phyloP scores from a whole-genome alignment of 108 stramenopile species.

The Seminavis robusta region DNA sequence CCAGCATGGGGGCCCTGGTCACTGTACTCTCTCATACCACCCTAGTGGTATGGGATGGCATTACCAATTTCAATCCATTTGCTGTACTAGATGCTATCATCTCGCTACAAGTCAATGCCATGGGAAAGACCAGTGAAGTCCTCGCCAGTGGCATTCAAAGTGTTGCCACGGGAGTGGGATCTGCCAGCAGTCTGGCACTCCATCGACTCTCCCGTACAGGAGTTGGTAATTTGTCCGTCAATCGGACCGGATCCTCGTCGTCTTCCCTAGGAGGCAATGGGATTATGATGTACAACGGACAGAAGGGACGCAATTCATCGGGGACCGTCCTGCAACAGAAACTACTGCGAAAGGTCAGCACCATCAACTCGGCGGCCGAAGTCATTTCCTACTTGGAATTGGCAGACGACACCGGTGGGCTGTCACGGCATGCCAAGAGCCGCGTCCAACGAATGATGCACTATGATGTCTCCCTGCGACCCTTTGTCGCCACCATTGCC shows the following conservation, averaged over 20 bases:
- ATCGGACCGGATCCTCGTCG: background rate
- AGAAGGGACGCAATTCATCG: background rate
- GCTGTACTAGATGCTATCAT: slow-evolving; percentile 46
- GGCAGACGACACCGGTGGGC: slow-evolving; percentile 56
- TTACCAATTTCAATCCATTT: slow-evolving; percentile 61
- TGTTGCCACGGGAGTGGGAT: slow-evolving; percentile 85
- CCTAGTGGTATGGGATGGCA: slow-evolving; percentile 24
- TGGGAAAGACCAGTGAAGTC: slow-evolving; percentile 71
- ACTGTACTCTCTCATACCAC: slow-evolving; percentile 21
- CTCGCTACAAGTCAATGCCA: slow-evolving; percentile 60
- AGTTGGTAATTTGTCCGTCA: slow-evolving; percentile 13
- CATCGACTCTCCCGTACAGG: slow-evolving; percentile 40
- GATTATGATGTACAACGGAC: slow-evolving; percentile 9
- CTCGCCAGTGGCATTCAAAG: slow-evolving; percentile 79
- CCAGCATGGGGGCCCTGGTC: slow-evolving; percentile 25
- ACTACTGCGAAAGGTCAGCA: slow-evolving; percentile 55
- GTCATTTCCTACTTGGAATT: slow-evolving; percentile 70
- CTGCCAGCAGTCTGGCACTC: slow-evolving; percentile 62
- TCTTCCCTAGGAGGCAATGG: slow-evolving; percentile 7
- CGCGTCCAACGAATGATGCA: slow-evolving; percentile 87
- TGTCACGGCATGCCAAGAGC: slow-evolving; percentile 55
- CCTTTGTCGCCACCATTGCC: slow-evolving; percentile 83
- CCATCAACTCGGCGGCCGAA: slow-evolving; percentile 63
- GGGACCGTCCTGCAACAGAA: slow-evolving; percentile 11
- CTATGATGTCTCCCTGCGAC: slow-evolving; percentile 77